Evolutionary conservation across 108 stramenopile species (phyloP).

Genomic region (Nitzschia sp.): DNA sequence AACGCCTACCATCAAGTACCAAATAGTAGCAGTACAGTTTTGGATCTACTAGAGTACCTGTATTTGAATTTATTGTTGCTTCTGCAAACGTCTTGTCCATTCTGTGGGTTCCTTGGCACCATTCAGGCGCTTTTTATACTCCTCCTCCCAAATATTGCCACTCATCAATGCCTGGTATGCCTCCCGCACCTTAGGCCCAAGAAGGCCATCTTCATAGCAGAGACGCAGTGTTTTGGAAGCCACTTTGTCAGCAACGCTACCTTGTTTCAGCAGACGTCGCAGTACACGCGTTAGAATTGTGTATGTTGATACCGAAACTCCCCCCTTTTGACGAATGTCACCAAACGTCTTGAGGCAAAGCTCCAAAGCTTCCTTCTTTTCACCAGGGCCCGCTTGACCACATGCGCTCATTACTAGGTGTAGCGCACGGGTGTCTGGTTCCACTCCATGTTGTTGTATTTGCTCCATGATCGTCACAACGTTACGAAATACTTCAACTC

Average conservation of each 20-base stretch:
- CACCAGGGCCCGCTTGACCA: conserved; percentile 8
- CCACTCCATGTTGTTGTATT: neutral
- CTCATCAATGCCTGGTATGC: conserved; percentile 23
- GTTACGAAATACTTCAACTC: neutral
- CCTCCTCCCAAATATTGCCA: conserved; percentile 16
- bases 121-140: conserved; percentile 11
- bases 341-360: conserved; percentile 24
- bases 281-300: conserved; percentile 28
- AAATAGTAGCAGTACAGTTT: no score
- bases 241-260: conserved; percentile 26
- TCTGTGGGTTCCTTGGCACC: conserved; percentile 25
- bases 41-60: neutral
- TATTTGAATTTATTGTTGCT: neutral
- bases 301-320: conserved; percentile 23
- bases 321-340: conserved; percentile 27
- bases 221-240: conserved; percentile 10
- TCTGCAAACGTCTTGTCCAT: conserved; percentile 25
- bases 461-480: conserved; percentile 7
- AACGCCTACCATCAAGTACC: no score
- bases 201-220: conserved; percentile 37
- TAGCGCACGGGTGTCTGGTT: conserved; percentile 24
- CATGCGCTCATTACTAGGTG: conserved; percentile 29
- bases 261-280: conserved; percentile 8
- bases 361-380: conserved; percentile 25
- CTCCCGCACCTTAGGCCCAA: conserved; percentile 18